Evolutionary conservation across 1,284 basidiomycete genomes (phyloP).

Genomic region (Fereydounia khargensis): DNA sequence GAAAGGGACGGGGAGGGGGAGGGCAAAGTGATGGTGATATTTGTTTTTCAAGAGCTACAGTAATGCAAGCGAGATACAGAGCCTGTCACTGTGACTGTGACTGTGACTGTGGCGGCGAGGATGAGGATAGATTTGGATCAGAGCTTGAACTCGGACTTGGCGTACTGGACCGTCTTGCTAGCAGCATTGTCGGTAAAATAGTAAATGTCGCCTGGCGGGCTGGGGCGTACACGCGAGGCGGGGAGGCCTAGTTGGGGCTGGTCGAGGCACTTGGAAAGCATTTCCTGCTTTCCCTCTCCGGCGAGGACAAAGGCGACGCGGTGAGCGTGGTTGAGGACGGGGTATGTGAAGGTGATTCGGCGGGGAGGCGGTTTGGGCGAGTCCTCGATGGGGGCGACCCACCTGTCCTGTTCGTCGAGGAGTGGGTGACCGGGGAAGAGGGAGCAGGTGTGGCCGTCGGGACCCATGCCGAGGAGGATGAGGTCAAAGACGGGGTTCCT

Average conservation of each 20-base stretch:
- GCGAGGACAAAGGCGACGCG: slow-evolving; percentile 82
- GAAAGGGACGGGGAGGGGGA: no score
- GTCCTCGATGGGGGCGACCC: slow-evolving; percentile 91
- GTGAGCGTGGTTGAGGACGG: slow-evolving; percentile 63
- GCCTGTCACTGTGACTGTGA: no score
- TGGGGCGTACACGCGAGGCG: slow-evolving; percentile 75
- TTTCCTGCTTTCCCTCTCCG: slow-evolving; percentile 80
- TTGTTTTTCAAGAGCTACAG: no score
- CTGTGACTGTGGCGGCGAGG: no score
- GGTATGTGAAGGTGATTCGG: slow-evolving; percentile 65
- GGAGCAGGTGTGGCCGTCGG: slow-evolving; percentile 91
- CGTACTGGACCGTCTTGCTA: slow-evolving; percentile 37
- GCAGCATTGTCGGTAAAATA: slow-evolving; percentile 54
- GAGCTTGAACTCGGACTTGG: slow-evolving; percentile 39
- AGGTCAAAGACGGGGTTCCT: slow-evolving; percentile 57
- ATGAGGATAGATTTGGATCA: no score
- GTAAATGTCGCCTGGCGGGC: slow-evolving; percentile 66
- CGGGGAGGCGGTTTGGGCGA: slow-evolving; percentile 89
- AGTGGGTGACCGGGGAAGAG: slow-evolving; percentile 90
- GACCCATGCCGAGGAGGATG: slow-evolving; percentile 57
- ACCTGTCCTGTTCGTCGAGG: slow-evolving; percentile 78
- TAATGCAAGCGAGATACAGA: no score
- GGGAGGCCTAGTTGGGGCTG: slow-evolving; percentile 77
- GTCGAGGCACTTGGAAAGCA: slow-evolving; percentile 74
- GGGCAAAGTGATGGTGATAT: no score